A percentile compares a stretch with the other conserved stretches of the same genome.
Evolutionary conservation across 805 yeast genomes (phyloP).

Genomic region (Candida cerambycidarum): DNA sequence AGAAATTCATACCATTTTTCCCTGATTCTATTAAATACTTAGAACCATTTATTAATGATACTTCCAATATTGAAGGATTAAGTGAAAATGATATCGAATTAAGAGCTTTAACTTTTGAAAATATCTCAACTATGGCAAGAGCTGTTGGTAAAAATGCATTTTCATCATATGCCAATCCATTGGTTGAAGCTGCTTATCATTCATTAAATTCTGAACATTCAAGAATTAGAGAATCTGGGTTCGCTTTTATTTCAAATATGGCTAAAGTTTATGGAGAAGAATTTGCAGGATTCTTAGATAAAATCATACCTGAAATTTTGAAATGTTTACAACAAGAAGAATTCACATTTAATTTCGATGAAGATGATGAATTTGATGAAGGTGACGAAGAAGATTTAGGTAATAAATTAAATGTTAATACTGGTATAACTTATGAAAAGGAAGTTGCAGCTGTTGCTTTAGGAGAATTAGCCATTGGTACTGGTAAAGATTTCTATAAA

Average conservation of each 20-base stretch:
- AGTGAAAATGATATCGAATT: conserved; percentile 88
- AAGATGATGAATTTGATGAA: conserved; percentile 49
- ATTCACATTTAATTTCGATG: conserved; percentile 62
- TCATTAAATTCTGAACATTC: conserved; percentile 76
- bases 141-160: conserved; percentile 94
- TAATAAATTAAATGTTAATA: conserved; percentile 80
- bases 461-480: conserved; percentile 84
- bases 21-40: conserved; percentile 74
- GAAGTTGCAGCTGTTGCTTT: conserved; percentile 92
- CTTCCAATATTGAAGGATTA: conserved; percentile 70
- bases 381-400: conserved; percentile 62
- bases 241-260: conserved; percentile 88
- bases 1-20: conserved; percentile 82
- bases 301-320: conserved; percentile 80
- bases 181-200: conserved; percentile 82
- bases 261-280: conserved; percentile 93
- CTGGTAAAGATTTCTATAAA: conserved; percentile 75
- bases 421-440: conserved; percentile 94
- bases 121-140: conserved; percentile 90
- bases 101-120: conserved; percentile 89
- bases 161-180: conserved; percentile 80
- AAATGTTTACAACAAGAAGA: conserved; percentile 86
- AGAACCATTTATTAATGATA: conserved; percentile 76
- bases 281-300: conserved; percentile 80
- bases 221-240: conserved; percentile 91